Base-by-base conservation (phyloP, 2,329 filamentous ascomycete species). In the Colletotrichum scovillei region DNA sequence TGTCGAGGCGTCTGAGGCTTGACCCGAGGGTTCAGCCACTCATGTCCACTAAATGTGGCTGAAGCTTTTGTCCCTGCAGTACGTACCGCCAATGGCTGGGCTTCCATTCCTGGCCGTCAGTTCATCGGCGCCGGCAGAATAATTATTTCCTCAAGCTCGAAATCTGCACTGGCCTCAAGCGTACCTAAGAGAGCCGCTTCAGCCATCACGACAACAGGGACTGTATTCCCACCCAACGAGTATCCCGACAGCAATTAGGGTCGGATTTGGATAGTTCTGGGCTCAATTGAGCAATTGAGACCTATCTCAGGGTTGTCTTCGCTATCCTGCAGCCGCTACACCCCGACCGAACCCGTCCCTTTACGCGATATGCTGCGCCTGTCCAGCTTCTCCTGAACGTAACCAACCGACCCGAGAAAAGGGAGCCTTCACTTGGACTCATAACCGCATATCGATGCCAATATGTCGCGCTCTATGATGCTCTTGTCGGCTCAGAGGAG, bases 141-240 rank as follows among this genome's bases (percentile, higher is more conserved):
- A 60, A 71, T 63, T 73, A 62, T 73, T 65, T 73, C 70, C 32
- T 42, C 49, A 56, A 65, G 42, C 67, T 72, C 67, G 67, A 73
- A 73, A 70, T 73, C 67, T 70, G 70, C 67, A 59, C 55, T 52
- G 64, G 64, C 26, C 49, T 38, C n/a, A 57, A 28, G 52, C 24
- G 52, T 57, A n/a, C 24, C 38, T 42, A 6, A 5, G 16, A 46
- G 69, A 70, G 67, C 46, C 32, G 60, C 65, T 63, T 32, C n/a
- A 46, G 12, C 42, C 8, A 28, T 38, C 30, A 69, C 69, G 49
- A 32, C 14, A 49, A 63, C 14, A 64, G 38, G 59, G 49, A 26
- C 26, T 19, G 16, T 49, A 49, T 49, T 49, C 42, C 42, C 7
- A 8, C 19, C 30, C 7, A 30, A 28, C 35, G 28, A 58, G 14